These are phyloP conservation scores for Dictyostelium capitatum DNA, from an alignment of 78 protist genomes.

Conservation along the genomic window DNA sequence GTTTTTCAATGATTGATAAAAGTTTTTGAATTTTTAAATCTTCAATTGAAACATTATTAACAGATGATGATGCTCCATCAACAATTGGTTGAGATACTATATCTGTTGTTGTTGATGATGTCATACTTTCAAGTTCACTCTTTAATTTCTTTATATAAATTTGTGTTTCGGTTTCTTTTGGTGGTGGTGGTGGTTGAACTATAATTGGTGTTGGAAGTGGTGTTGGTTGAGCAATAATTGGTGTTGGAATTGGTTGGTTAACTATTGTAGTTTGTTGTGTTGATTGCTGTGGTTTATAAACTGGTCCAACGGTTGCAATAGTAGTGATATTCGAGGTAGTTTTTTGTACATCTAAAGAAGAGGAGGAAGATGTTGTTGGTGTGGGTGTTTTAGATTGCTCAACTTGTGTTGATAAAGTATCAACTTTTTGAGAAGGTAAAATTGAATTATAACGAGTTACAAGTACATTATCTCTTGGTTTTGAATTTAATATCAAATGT, in stretches of 20 bases:
- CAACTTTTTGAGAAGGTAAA: conserved; percentile 2
- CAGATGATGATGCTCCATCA: not conserved
- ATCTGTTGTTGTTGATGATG: not conserved
- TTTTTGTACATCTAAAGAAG: no score
- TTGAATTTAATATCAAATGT: not conserved
- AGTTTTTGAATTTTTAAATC: not conserved
- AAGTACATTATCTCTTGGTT: not conserved
- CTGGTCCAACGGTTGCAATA: no score
- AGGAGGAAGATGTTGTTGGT: not conserved
- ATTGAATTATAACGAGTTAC: not conserved
- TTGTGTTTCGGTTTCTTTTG: conserved; percentile 3
- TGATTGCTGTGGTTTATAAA: no score
- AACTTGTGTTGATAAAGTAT: not conserved
- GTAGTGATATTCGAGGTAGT: no score
- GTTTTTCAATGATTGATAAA: not conserved
- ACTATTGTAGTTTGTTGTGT: not conserved
- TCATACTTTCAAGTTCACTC: not conserved
- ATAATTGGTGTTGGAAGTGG: not conserved
- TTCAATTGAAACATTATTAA: not conserved
- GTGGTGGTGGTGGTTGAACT: not conserved
- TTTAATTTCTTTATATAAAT: not conserved
- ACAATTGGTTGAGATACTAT: not conserved
- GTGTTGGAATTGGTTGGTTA: not conserved
- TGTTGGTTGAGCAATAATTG: not conserved
- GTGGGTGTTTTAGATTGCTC: not conserved